phyloP scores from a whole-genome alignment of 305 asterid species.

The Withania somnifera region DNA sequence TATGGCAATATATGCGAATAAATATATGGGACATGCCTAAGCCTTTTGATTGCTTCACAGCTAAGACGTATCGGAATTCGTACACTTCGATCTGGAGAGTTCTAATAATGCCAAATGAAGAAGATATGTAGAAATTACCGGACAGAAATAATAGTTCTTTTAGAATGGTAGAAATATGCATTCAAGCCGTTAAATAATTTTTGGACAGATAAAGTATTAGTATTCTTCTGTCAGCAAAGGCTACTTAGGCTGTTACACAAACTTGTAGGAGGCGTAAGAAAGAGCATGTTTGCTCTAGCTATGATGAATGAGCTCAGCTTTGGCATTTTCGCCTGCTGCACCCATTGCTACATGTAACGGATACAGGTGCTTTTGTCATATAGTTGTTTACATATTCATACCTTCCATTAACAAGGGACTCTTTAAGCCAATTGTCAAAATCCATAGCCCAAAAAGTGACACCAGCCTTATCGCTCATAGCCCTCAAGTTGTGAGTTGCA shows the following conservation, averaged over 20 bases:
- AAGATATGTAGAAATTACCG: neutral
- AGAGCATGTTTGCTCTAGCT: constrained; percentile 34
- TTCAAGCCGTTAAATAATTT: neutral
- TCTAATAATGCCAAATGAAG: neutral
- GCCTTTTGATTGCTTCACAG: neutral
- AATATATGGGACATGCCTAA: too few relatives aligned
- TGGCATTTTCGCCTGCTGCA: constrained; percentile 45
- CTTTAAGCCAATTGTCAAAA: constrained; percentile 61
- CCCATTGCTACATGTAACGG: constrained; percentile 59
- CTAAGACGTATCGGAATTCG: neutral
- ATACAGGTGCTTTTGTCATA: constrained; percentile 15
- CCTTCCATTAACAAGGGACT: constrained; percentile 61
- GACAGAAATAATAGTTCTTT: neutral
- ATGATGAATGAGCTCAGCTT: constrained; percentile 51
- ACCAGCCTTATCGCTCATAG: constrained; percentile 4
- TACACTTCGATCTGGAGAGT: neutral
- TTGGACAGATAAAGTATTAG: neutral
- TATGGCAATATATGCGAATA: neutral
- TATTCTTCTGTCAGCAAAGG: neutral
- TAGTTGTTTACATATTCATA: constrained; percentile 2
- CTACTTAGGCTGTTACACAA: constrained; percentile 20
- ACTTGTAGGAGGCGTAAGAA: constrained; percentile 59
- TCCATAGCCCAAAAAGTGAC: constrained; percentile 62
- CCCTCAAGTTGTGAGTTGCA: constrained; percentile 57
- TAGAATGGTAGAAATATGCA: neutral